Evolutionary conservation across 2,329 filamentous ascomycete species (phyloP), one percentile per base, ranked within the genome.

Genomic region (Apiospora sp.): DNA sequence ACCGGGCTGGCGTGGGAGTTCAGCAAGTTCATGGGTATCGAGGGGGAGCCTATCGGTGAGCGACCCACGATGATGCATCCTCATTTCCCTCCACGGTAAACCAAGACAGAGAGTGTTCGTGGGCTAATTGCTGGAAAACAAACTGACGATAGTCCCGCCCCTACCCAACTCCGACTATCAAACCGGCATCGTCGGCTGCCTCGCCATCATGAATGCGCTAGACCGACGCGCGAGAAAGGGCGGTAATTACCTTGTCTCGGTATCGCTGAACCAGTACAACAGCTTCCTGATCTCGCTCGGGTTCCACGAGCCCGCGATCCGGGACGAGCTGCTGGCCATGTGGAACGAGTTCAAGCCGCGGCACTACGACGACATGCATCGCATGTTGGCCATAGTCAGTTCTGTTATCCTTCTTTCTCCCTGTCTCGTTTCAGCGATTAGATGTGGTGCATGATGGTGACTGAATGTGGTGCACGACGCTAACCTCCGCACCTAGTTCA

Each of bases 101-200:
- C n/a, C n/a, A n/a, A n/a, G n/a, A n/a, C n/a, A n/a, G n/a, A n/a
- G n/a, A n/a, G n/a, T n/a, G n/a, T n/a, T n/a, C n/a, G n/a, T 80
- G 80, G 0, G 51, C 54, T 58, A 7, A 58, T 16, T 72, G 76
- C 5, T 74, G 79, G 24, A 79, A 80, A 68, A 71, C 78, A n/a
- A n/a, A n/a, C n/a, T n/a, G n/a, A n/a, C n/a, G n/a, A 77, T 80
- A 1, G 79, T 77, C 0, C 79, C 80, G 4, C 75, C 78, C 0
- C 79, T 81, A n/a, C 80, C 80, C 1, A 80, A 80, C 71, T 79
- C 78, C 0, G 80, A 81, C 61, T 80, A 77, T 70, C 77, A 77
- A 75, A 86, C 85, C 12, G 85, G 86, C 1, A 79, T 84, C 1
- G 77, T 78, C 19, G 86, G 86, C 2, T 81, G 81, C 5, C 74